phyloP scores from a whole-genome alignment of 1,139 yeast genomes.

The Hemisphaericaspora xylanilytica region DNA sequence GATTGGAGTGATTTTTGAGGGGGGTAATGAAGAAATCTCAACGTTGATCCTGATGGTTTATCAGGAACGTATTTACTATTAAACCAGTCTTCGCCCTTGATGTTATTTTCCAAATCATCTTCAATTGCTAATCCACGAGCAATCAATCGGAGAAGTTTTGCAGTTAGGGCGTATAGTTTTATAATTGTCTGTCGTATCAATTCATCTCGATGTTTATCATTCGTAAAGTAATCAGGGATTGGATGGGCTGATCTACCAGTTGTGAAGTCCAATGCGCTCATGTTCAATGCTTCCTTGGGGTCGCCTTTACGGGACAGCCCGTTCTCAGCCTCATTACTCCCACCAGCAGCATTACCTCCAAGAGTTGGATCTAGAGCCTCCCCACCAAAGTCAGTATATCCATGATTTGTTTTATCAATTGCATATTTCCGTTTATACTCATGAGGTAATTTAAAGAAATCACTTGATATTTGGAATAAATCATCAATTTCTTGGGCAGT shows the following conservation, averaged over 20 bases:
- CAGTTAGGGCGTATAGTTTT: constrained; percentile 45
- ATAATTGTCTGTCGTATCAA: constrained; percentile 29
- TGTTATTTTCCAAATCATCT: constrained; percentile 22
- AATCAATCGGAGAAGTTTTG: constrained; percentile 45
- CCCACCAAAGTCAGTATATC: constrained; percentile 59
- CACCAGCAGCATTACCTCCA: no score
- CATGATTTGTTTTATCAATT: constrained; percentile 55
- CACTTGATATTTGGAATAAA: constrained; percentile 52
- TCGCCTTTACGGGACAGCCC: constrained; percentile 36
- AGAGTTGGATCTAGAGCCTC: constrained; percentile 58
- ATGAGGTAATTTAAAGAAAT: constrained; percentile 53
- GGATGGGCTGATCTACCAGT: constrained; percentile 34
- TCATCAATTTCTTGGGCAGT: constrained; percentile 54
- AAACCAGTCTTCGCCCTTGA: constrained; percentile 55
- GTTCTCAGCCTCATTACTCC: constrained; percentile 24
- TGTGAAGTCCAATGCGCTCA: constrained; percentile 38
- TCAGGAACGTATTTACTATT: constrained; percentile 51
- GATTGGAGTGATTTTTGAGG: constrained; percentile 51
- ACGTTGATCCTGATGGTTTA: constrained; percentile 56
- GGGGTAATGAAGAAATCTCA: constrained; percentile 71
- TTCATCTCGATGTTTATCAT: constrained; percentile 29
- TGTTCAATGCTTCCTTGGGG: constrained; percentile 60
- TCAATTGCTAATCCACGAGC: constrained; percentile 63
- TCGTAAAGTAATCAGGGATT: constrained; percentile 45
- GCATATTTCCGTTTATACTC: constrained; percentile 47